phyloP scores from a whole-genome alignment of 495 filamentous ascomycete genomes.

The Elasticomyces elasticus region DNA sequence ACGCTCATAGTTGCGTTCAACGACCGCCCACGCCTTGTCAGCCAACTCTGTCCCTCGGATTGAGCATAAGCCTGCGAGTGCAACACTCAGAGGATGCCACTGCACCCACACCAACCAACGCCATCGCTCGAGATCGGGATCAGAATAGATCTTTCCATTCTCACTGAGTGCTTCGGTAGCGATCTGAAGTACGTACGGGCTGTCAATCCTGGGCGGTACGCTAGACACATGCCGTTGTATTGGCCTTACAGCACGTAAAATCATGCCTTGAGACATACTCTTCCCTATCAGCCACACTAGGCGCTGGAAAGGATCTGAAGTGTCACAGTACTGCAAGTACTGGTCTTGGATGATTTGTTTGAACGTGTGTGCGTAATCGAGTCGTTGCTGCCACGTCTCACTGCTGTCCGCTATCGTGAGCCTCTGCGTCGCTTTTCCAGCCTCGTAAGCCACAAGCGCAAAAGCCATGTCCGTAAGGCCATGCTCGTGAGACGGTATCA shows the following conservation, averaged over 20 bases:
- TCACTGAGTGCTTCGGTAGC: conserved; percentile 8
- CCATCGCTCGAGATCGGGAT: conserved; percentile 9
- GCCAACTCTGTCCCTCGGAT: conserved; percentile 15
- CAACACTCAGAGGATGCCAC: conserved; percentile 19
- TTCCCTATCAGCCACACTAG: conserved; percentile 2
- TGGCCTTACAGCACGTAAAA: conserved; percentile 17
- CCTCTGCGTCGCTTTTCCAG: neutral
- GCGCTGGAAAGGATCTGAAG: conserved; percentile 8
- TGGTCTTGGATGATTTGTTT: conserved; percentile 1
- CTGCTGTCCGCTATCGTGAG: conserved; percentile 6
- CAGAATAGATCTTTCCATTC: conserved; percentile 1
- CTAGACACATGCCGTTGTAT: conserved; percentile 8
- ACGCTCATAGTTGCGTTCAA: conserved; percentile 11
- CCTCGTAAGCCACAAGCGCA: conserved; percentile 5
- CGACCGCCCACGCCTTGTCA: conserved; percentile 13
- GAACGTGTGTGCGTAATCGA: conserved; percentile 9
- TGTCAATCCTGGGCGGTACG: conserved; percentile 15
- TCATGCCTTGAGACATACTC: conserved; percentile 6
- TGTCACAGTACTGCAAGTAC: conserved; percentile 15
- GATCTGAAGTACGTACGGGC: conserved; percentile 14
- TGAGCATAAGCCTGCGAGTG: conserved; percentile 18
- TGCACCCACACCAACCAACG: conserved; percentile 20
- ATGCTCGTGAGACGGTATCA: conserved; percentile 8
- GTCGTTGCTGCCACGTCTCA: conserved; percentile 18
- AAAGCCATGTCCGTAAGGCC: conserved; percentile 19